Conservation (phyloP, 139 green algal species). For the Gonium pectorale region DNA sequence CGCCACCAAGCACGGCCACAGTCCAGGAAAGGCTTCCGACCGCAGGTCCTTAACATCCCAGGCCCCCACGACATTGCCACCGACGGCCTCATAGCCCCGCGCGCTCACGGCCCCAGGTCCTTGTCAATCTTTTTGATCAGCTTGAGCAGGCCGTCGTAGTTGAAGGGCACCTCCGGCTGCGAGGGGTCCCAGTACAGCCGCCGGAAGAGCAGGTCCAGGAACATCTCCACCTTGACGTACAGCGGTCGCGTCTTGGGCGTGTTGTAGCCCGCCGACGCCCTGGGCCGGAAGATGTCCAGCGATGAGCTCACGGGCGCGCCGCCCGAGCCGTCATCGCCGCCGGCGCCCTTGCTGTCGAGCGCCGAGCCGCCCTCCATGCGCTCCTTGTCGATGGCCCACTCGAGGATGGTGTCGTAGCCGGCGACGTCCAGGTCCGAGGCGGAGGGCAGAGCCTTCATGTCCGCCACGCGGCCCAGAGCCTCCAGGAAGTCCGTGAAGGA, state of each 20-base stretch:
- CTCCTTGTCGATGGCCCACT: constrained; percentile 78
- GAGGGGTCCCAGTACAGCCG: constrained; percentile 74
- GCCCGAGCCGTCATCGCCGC: not conserved
- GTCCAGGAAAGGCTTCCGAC: no score
- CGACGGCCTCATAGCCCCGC: no score
- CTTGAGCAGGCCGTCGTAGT: constrained; percentile 71
- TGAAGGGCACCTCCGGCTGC: constrained; percentile 71
- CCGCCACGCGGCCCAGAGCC: constrained; percentile 72
- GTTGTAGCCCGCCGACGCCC: constrained; percentile 47
- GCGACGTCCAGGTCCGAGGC: constrained; percentile 62
- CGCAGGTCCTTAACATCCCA: no score
- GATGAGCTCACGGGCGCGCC: not conserved
- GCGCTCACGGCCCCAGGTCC: constrained; percentile 74
- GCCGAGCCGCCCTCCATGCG: constrained; percentile 51
- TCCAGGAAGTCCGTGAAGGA: constrained; percentile 85
- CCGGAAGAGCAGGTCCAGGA: constrained; percentile 82
- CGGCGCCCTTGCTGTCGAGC: not conserved
- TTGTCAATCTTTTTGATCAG: constrained; percentile 85
- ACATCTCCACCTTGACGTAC: constrained; percentile 78
- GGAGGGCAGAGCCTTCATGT: constrained; percentile 76
- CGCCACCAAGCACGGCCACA: no score
- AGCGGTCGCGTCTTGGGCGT: constrained; percentile 67
- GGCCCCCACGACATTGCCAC: no score
- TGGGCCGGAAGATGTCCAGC: constrained; percentile 58
- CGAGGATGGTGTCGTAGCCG: constrained; percentile 74